A percentile compares a stretch with the other conserved stretches of the same genome.
Conservation (phyloP, 345 rosid species). For the Lumnitzera littorea region DNA sequence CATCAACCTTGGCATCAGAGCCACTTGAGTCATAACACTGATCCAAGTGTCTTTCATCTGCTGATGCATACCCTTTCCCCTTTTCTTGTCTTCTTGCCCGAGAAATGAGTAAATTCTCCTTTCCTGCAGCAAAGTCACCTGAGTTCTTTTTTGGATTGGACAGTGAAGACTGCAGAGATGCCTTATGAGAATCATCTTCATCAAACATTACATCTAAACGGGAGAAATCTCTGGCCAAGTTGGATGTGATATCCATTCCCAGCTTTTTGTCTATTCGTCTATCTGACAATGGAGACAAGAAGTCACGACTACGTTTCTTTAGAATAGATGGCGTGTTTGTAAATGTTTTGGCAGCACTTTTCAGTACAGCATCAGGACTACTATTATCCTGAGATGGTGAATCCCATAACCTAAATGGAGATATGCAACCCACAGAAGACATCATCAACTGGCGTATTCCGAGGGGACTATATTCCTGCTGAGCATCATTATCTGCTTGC, state of each 20-base stretch:
- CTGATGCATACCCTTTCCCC: constrained; percentile 12
- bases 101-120: constrained; percentile 37
- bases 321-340: constrained; percentile 77
- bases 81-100: constrained; percentile 22
- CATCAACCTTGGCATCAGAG: constrained; percentile 20
- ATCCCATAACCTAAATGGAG: constrained; percentile 91
- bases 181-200: constrained; percentile 31
- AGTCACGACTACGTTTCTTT: constrained; percentile 76
- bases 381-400: constrained; percentile 64
- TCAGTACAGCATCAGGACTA: constrained; percentile 69
- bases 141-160: constrained; percentile 19
- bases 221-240: constrained; percentile 68
- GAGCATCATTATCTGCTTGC: constrained; percentile 66
- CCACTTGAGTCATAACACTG: constrained; percentile 17
- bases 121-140: constrained; percentile 32
- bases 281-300: constrained; percentile 88
- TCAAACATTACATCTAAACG: constrained; percentile 79
- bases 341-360: constrained; percentile 70
- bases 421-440: constrained; percentile 73
- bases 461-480: constrained; percentile 94
- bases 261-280: constrained; percentile 70
- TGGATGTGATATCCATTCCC: constrained; percentile 60
- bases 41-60: constrained; percentile 16
- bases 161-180: constrained; percentile 30
- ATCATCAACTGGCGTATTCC: constrained; percentile 95